Conservation (phyloP, 2,329 filamentous ascomycete genomes). For the Macrophomina pseudophaseolina region DNA sequence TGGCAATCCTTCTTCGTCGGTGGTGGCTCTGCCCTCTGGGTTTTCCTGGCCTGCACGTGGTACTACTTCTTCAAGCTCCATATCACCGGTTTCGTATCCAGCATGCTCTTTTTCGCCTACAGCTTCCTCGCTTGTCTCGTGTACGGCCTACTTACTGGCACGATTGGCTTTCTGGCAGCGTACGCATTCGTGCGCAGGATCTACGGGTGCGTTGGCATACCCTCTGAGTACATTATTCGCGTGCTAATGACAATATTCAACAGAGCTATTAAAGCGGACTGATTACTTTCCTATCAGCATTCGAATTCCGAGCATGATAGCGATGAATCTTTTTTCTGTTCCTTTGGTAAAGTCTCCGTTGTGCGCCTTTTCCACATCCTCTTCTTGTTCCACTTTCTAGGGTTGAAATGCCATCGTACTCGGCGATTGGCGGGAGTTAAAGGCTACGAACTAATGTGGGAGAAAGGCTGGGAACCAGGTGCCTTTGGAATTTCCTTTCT, state of each 20-base stretch:
- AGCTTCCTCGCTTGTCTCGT: constrained; percentile 80
- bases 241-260: not conserved
- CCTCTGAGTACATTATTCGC: not conserved
- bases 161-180: constrained; percentile 81
- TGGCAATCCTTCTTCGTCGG: constrained; percentile 87
- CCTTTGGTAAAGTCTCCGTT: not conserved
- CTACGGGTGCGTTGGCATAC: constrained; percentile 66
- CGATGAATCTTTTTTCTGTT: not conserved
- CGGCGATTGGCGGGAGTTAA: not conserved
- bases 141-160: constrained; percentile 81
- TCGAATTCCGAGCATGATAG: not conserved
- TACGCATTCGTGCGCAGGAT: constrained; percentile 85
- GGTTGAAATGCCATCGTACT: not conserved
- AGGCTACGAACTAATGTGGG: constrained; percentile 17
- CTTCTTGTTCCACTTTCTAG: not conserved
- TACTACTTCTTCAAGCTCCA: constrained; percentile 83
- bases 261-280: constrained; percentile 27
- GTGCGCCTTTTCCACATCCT: not conserved
- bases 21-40: constrained; percentile 76
- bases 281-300: not conserved
- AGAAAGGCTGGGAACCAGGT: not conserved
- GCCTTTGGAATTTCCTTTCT: not conserved
- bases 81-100: constrained; percentile 78
- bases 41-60: constrained; percentile 82
- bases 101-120: constrained; percentile 84